Percentiles rank a stretch among this genome's conserved stretches.
phyloP scores from a whole-genome alignment of 352 stramenopile genomes.

The Globisporangium okanoganense region DNA sequence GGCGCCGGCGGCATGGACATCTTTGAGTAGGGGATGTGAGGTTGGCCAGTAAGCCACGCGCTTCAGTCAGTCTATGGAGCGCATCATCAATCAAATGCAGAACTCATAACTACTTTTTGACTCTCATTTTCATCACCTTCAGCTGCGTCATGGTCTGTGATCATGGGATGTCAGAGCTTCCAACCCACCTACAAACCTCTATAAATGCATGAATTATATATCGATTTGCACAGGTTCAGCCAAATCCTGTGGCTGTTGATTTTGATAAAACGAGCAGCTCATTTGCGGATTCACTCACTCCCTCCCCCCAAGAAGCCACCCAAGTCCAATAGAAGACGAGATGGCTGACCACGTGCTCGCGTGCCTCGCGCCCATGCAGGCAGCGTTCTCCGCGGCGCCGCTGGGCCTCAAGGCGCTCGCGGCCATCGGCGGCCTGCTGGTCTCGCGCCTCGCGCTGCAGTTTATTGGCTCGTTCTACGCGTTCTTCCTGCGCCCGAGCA shows the following conservation, averaged over 20 bases:
- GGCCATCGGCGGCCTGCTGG: conserved; percentile 40
- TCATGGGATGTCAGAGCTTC: background rate
- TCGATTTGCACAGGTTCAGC: background rate
- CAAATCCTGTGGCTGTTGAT: background rate
- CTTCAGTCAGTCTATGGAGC: background rate
- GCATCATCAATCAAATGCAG: background rate
- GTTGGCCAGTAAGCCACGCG: background rate
- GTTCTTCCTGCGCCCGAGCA: conserved; percentile 93
- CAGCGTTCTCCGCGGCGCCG: conserved; percentile 28
- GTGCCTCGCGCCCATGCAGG: conserved; percentile 25
- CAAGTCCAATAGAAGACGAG: background rate
- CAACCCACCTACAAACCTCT: background rate
- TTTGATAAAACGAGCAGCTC: background rate
- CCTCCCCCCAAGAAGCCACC: background rate
- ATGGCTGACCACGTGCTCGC: conserved; percentile 12
- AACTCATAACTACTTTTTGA: background rate
- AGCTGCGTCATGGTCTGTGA: background rate
- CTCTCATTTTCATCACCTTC: background rate
- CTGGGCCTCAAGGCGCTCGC: conserved; percentile 40
- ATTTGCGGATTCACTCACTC: conserved; percentile 9
- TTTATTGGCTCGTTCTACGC: conserved; percentile 53
- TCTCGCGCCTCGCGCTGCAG: conserved; percentile 49
- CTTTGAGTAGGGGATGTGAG: conserved; percentile 37
- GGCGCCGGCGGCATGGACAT: conserved; percentile 48
- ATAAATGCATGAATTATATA: background rate